phyloP scores from a whole-genome alignment of 805 yeast species.

The Sugiyamaella mastotermitis region DNA sequence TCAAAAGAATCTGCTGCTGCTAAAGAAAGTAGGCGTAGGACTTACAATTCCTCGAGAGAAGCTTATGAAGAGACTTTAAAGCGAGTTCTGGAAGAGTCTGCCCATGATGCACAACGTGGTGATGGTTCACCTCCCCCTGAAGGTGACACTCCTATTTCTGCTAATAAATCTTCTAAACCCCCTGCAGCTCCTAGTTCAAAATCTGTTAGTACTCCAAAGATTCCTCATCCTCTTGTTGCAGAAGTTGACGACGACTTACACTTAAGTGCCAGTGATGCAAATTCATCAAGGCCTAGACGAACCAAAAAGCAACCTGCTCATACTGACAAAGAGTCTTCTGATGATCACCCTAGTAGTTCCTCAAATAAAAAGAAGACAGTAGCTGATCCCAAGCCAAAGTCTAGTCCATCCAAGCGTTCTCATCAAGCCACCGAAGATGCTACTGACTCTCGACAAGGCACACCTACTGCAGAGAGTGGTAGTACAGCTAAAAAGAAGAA shows the following conservation, averaged over 20 bases:
- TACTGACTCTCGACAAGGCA: background rate
- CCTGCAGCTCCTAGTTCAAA: background rate
- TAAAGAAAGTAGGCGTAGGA: constrained; percentile 11
- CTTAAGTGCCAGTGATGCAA: background rate
- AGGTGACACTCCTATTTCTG: background rate
- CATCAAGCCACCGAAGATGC: too few relatives aligned
- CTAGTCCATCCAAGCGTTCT: too few relatives aligned
- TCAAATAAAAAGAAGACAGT: background rate
- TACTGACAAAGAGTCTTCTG: background rate
- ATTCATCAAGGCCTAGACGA: background rate
- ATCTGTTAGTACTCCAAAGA: too few relatives aligned
- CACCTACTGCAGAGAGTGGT: background rate
- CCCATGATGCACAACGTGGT: constrained; percentile 25
- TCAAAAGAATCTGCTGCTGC: background rate
- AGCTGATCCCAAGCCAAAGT: background rate
- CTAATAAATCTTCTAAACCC: background rate
- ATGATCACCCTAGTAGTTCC: too few relatives aligned
- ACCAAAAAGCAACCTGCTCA: background rate
- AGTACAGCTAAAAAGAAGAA: background rate
- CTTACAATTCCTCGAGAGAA: constrained; percentile 19
- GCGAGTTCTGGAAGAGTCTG: constrained; percentile 36
- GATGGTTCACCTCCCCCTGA: background rate
- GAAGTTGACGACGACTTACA: background rate
- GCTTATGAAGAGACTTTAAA: constrained; percentile 27
- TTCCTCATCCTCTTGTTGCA: too few relatives aligned